These are phyloP conservation scores for Aureobasidium sp. DNA, from an alignment of 2,329 filamentous ascomycete species.

Conservation along the genomic window DNA sequence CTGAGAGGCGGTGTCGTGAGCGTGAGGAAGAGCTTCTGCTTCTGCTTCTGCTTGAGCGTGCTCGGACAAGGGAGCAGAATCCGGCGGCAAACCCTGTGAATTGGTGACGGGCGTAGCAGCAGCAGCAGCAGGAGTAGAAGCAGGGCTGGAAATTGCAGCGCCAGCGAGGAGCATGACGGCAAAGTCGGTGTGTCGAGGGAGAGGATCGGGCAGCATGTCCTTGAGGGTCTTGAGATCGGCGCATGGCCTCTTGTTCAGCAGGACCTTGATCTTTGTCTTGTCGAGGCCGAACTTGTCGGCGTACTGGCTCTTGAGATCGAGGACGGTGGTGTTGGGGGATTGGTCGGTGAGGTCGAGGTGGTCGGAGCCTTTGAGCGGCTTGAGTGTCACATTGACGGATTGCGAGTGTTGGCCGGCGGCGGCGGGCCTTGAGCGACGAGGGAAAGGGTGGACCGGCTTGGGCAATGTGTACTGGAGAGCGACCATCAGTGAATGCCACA, in stretches of 20 bases:
- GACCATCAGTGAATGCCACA: not conserved
- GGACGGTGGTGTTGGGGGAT: conserved; percentile 63
- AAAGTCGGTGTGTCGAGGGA: conserved; percentile 56
- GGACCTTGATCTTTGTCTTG: conserved; percentile 74
- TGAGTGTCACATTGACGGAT: conserved; percentile 54
- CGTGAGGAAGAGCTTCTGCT: conserved; percentile 49
- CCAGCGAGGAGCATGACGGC: conserved; percentile 81
- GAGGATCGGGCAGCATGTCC: conserved; percentile 52
- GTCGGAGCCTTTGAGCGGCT: conserved; percentile 70
- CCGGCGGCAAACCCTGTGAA: conserved; percentile 24
- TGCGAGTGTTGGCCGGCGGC: conserved; percentile 39
- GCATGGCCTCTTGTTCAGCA: conserved; percentile 82
- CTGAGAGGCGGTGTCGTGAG: conserved; percentile 31
- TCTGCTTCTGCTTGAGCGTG: conserved; percentile 34
- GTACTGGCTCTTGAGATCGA: conserved; percentile 69
- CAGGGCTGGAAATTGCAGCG: conserved; percentile 14
- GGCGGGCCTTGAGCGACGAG: conserved; percentile 38
- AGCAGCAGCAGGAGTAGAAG: conserved; percentile 28
- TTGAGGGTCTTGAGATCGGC: conserved; percentile 68
- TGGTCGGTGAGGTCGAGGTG: conserved; percentile 58
- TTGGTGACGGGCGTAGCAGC: conserved; percentile 37
- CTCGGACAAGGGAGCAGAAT: conserved; percentile 23
- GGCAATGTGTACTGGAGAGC: conserved; percentile 61
- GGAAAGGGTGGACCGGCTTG: conserved; percentile 48
- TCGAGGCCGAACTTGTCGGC: conserved; percentile 56